phyloP scores from a whole-genome alignment of 768 basidiomycete species.

The Neoboletus subvelutipes region DNA sequence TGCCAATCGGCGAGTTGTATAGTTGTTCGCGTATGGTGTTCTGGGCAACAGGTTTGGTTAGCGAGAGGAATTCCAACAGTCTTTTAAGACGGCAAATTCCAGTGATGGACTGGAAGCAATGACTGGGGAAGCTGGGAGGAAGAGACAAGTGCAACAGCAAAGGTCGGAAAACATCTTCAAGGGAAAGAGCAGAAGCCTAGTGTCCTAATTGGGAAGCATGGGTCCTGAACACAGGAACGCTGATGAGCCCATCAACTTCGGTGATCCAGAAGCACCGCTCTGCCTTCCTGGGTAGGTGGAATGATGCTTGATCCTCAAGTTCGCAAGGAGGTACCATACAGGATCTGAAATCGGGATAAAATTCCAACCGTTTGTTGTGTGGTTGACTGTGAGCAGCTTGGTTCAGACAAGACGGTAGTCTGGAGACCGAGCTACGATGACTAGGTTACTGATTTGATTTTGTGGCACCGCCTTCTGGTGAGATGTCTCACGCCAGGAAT shows the following conservation, averaged over 20 bases:
- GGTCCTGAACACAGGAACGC: not conserved
- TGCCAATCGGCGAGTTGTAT: constrained; percentile 5
- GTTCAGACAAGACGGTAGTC: too few relatives aligned
- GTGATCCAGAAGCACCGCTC: not conserved
- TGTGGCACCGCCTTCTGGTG: not conserved
- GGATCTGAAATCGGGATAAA: not conserved
- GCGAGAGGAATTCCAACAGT: not conserved
- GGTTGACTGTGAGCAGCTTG: too few relatives aligned
- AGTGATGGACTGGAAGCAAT: not conserved
- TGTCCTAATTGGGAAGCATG: not conserved
- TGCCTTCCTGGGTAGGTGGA: not conserved
- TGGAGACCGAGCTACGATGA: too few relatives aligned
- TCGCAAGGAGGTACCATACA: too few relatives aligned
- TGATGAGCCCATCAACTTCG: not conserved
- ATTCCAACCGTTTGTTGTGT: too few relatives aligned
- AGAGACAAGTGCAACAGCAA: not conserved
- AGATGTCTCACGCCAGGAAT: too few relatives aligned
- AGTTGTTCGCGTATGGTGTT: not conserved
- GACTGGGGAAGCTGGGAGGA: not conserved
- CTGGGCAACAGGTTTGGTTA: not conserved
- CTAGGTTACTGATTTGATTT: not conserved
- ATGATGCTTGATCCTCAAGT: not conserved
- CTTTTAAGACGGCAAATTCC: not conserved
- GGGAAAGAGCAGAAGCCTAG: not conserved
- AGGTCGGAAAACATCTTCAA: not conserved